These are phyloP conservation scores for Misopates orontium DNA, from an alignment of 257 asterid genomes.

Conservation along the genomic window DNA sequence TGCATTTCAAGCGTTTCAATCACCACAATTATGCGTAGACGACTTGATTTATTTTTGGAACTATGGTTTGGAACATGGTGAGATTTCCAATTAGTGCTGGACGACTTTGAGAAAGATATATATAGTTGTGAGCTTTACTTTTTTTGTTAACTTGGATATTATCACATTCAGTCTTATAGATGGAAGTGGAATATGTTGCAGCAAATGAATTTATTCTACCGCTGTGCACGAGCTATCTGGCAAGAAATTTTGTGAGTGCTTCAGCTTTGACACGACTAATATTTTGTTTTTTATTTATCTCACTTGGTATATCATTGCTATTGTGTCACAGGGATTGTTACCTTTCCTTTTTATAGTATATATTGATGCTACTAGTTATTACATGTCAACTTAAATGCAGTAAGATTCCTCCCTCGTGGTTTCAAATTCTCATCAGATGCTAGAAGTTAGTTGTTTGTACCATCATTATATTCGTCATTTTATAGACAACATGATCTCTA, in stretches of 20 bases:
- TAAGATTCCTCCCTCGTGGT: slow-evolving; percentile 8
- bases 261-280: slow-evolving; percentile 22
- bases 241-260: slow-evolving; percentile 83
- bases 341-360: neutral
- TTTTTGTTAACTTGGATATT: slow-evolving; percentile 28
- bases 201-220: slow-evolving; percentile 60
- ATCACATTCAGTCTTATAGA: slow-evolving; percentile 56
- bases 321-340: slow-evolving; percentile 10
- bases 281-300: neutral
- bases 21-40: slow-evolving; percentile 46
- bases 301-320: slow-evolving; percentile 20
- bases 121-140: slow-evolving; percentile 13
- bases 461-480: neutral
- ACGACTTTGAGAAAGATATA: slow-evolving; percentile 16
- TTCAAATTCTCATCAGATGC: slow-evolving; percentile 21
- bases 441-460: slow-evolving; percentile 8
- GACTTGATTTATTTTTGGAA: slow-evolving; percentile 66
- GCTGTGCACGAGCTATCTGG: slow-evolving; percentile 60
- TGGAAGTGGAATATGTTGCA: slow-evolving; percentile 74
- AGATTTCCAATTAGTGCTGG: slow-evolving; percentile 27
- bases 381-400: neutral
- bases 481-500: neutral
- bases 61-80: slow-evolving; percentile 70
- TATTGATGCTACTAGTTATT: slow-evolving; percentile 3
- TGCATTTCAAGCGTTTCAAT: slow-evolving; percentile 36